Percentiles rank a stretch among this genome's conserved stretches.
Conservation (phyloP, 345 rosid species). For the Corymbia maculata region DNA sequence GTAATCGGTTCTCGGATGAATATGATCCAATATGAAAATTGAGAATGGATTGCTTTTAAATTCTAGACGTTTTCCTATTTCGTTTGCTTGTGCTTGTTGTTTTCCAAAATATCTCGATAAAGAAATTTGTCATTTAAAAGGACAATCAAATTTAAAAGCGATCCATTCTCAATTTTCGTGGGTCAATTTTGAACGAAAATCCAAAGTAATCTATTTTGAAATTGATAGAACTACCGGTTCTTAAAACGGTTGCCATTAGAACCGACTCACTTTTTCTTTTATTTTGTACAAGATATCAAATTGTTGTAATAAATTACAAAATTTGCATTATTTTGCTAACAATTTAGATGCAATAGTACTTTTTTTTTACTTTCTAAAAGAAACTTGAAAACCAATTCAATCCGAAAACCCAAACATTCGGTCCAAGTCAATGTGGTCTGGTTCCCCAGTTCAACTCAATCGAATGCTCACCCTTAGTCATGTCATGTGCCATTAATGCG, state of each 20-base stretch:
- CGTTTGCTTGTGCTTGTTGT: neutral
- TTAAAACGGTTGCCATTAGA: neutral
- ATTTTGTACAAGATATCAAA: neutral
- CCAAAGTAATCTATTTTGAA: neutral
- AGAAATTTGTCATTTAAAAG: neutral
- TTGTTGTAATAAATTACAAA: neutral
- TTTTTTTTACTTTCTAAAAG: too few relatives aligned
- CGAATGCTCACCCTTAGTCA: too few relatives aligned
- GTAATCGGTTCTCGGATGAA: too few relatives aligned
- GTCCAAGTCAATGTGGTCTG: too few relatives aligned
- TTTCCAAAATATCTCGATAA: neutral
- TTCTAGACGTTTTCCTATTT: neutral
- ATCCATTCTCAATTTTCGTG: neutral
- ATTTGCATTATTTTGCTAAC: neutral
- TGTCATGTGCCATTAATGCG: too few relatives aligned
- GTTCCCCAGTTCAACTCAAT: too few relatives aligned
- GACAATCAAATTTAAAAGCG: neutral
- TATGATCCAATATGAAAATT: neutral
- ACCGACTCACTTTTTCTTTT: neutral
- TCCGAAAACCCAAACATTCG: too few relatives aligned
- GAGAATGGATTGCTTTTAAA: too few relatives aligned
- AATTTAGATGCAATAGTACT: neutral
- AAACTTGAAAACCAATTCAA: too few relatives aligned
- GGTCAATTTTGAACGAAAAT: too few relatives aligned
- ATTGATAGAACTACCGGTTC: accelerated